These are phyloP conservation scores for Lentithecium fluviatile DNA, from an alignment of 495 filamentous ascomycete species.

Conservation along the genomic window DNA sequence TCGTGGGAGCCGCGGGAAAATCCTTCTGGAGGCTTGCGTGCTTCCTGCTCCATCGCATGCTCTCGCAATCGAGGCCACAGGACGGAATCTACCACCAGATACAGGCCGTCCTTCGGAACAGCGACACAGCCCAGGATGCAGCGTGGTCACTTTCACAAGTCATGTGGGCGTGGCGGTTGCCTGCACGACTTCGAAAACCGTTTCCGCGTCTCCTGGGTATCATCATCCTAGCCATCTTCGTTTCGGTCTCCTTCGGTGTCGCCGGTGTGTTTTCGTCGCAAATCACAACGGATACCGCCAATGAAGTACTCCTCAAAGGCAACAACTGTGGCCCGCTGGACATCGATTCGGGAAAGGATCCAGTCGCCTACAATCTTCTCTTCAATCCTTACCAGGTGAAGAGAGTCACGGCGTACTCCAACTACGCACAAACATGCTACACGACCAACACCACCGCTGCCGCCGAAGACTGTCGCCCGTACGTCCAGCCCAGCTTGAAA, in stretches of 20 bases:
- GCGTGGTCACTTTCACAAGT: constrained; percentile 37
- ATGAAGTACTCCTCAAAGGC: constrained; percentile 26
- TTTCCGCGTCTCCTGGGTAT: constrained; percentile 39
- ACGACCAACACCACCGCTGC: constrained; percentile 1
- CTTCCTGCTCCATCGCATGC: constrained; percentile 44
- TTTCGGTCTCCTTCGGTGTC: constrained; percentile 38
- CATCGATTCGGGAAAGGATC: background rate
- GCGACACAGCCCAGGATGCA: constrained; percentile 32
- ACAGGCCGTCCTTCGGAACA: constrained; percentile 45
- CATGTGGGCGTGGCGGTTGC: constrained; percentile 39
- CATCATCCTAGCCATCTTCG: constrained; percentile 38
- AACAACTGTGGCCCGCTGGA: constrained; percentile 2
- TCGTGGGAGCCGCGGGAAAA: constrained; percentile 43
- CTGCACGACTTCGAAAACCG: constrained; percentile 23
- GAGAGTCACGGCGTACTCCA: constrained; percentile 1
- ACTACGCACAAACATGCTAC: constrained; percentile 24
- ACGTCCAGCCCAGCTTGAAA: constrained; percentile 10
- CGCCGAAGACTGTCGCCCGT: constrained; percentile 15
- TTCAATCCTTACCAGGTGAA: constrained; percentile 5
- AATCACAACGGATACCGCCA: constrained; percentile 17
- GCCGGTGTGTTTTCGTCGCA: constrained; percentile 37
- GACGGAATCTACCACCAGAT: constrained; percentile 40
- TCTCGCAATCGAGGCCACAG: constrained; percentile 12
- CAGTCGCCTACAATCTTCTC: background rate
- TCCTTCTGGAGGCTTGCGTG: constrained; percentile 46